A percentile compares a stretch with the other conserved stretches of the same genome.
These are phyloP conservation scores for Asterella californica DNA, from an alignment of 225 moss, liverwort and hornwort species.

Conservation along the genomic window DNA sequence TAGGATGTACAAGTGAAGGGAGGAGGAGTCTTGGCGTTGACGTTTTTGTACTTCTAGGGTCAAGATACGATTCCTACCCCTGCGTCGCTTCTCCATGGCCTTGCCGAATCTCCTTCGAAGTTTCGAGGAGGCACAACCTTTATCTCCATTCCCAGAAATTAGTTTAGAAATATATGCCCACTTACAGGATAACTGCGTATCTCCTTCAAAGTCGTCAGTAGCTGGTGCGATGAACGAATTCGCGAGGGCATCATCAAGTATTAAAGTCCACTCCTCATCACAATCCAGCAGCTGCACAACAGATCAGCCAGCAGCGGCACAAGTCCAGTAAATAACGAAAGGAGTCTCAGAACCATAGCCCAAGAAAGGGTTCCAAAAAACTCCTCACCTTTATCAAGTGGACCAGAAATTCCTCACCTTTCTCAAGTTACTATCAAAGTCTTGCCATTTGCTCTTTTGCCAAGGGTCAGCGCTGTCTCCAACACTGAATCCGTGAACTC, in stretches of 20 bases:
- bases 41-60: no score
- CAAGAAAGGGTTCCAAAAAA: not conserved
- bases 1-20: no score
- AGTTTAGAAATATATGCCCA: no score
- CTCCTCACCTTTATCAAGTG: not conserved
- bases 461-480: conserved; percentile 79
- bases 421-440: conserved; percentile 55
- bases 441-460: conserved; percentile 71
- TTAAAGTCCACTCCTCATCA: conserved; percentile 73
- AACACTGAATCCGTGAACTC: conserved; percentile 70
- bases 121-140: no score
- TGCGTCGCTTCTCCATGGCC: no score
- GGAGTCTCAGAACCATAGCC: not conserved
- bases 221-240: conserved; percentile 88
- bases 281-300: conserved; percentile 59
- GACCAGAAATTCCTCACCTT: conserved; percentile 36
- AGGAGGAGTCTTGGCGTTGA: no score
- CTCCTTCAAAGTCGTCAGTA: conserved; percentile 57
- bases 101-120: no score
- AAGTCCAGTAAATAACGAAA: not conserved
- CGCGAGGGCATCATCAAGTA: conserved; percentile 73
- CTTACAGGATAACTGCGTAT: conserved; percentile 62
- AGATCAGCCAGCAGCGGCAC: not conserved
- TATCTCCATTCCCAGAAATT: no score
- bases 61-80: no score